Percentiles rank a stretch among this genome's conserved stretches.
These are phyloP conservation scores for Russula sp. DNA, from an alignment of 768 basidiomycete genomes.

Conservation along the genomic window DNA sequence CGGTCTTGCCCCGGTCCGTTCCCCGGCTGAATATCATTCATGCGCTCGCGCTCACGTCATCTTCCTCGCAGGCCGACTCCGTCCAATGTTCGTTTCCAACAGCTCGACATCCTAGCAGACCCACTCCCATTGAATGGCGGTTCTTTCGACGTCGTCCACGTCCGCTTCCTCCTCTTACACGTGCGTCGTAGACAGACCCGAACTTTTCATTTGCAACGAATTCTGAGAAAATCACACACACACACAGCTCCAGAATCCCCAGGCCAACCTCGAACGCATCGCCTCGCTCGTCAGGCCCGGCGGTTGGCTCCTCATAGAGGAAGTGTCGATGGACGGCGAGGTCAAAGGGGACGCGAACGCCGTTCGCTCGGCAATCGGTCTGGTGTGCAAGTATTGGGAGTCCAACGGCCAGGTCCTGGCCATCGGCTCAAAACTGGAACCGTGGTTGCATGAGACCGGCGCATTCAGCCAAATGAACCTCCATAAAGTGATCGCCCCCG, in stretches of 20 bases:
- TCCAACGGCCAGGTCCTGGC: not conserved
- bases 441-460: not conserved
- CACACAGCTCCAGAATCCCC: slow-evolving; percentile 24
- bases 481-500: not conserved
- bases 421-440: not conserved
- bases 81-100: slow-evolving; percentile 24
- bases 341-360: slow-evolving; percentile 1
- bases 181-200: slow-evolving; percentile 12
- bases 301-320: slow-evolving; percentile 29
- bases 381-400: slow-evolving; percentile 6
- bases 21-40: too few species aligned
- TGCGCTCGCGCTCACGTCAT: not conserved
- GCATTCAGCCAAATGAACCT: slow-evolving; percentile 12
- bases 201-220: not conserved
- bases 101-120: slow-evolving; percentile 25
- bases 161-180: slow-evolving; percentile 26
- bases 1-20: slow-evolving; percentile 24
- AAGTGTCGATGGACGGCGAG: slow-evolving; percentile 11
- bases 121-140: slow-evolving; percentile 22
- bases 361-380: not conserved
- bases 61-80: slow-evolving; percentile 14
- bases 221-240: not conserved
- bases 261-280: slow-evolving; percentile 21
- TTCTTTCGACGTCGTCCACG: slow-evolving; percentile 27
- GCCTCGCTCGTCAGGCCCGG: slow-evolving; percentile 26